These are phyloP conservation scores for Acrasis kona DNA, from an alignment of 78 protist genomes.

Conservation along the genomic window DNA sequence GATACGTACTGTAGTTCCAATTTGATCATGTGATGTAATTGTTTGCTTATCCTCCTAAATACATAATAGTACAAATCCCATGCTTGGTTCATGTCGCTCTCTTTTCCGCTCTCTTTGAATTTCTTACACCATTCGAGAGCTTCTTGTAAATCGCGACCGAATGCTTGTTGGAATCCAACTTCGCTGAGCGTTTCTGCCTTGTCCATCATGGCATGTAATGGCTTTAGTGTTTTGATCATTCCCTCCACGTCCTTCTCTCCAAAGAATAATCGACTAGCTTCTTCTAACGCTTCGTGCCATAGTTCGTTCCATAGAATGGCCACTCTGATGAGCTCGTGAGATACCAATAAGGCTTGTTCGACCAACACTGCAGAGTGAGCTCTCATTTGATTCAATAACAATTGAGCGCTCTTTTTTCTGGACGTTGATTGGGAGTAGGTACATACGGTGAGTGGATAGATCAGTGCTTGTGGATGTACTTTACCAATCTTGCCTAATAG, in stretches of 20 bases:
- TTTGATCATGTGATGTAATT: slow-evolving; percentile 69
- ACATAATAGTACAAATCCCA: slow-evolving; percentile 95
- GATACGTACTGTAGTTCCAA: slow-evolving; percentile 84
- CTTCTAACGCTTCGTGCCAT: slow-evolving; percentile 98
- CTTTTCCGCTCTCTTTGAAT: slow-evolving; percentile 41
- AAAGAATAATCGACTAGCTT: slow-evolving; percentile 82
- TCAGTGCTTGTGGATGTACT: slow-evolving; percentile 95
- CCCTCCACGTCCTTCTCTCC: slow-evolving; percentile 75
- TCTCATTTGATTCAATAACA: background rate
- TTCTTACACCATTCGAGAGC: slow-evolving; percentile 70
- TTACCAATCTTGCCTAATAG: slow-evolving; percentile 69
- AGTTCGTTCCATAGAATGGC: slow-evolving; percentile 95
- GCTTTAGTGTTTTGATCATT: slow-evolving; percentile 72
- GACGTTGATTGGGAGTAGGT: background rate
- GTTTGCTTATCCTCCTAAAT: slow-evolving; percentile 79
- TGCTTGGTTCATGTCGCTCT: slow-evolving; percentile 74
- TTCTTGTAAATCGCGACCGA: slow-evolving; percentile 78
- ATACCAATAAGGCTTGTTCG: slow-evolving; percentile 78
- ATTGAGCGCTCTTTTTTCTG: background rate
- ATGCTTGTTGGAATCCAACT: slow-evolving; percentile 70
- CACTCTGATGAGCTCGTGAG: slow-evolving; percentile 88
- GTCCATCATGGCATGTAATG: slow-evolving; percentile 81
- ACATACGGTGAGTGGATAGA: slow-evolving; percentile 96
- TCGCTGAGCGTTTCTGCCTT: slow-evolving; percentile 87
- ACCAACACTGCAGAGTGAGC: background rate